Base-by-base conservation (phyloP, 2,329 filamentous ascomycete species). In the Aspergillus sp. region DNA sequence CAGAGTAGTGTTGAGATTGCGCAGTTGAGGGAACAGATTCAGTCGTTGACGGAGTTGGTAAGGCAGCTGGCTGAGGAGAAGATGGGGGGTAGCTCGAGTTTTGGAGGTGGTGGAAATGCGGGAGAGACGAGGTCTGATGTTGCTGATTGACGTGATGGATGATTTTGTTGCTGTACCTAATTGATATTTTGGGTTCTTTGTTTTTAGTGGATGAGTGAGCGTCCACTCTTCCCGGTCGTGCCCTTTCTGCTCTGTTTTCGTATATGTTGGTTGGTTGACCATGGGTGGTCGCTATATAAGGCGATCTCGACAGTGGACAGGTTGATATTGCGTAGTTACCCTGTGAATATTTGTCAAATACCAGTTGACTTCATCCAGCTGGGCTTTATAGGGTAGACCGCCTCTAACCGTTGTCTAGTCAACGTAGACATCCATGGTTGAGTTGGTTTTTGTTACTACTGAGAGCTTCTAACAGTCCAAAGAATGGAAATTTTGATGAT, bases 1-100 rank as follows among this genome's bases (percentile, higher is more conserved):
- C 84, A 83, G 11, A 86, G 89, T 1, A 85, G 91, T n/a, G 61
- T 89, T 22, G 91, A 96, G 62, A 66, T 80, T 17, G 68, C 71
- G 26, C 68, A 77, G 57, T 62, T 80, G 57, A 76, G 70, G 62
- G 67, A 74, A 47, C 72, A 80, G 61, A 80, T 95, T 26, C 80
- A 87, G 30, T 84, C 83, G 68, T 80, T 89, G 48, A 85, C 89
- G 71, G 69, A 71, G 54, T 80, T 91, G 52, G 81, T 92, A 24
- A 85, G 83, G 70, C 80, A 81, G 7, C 81, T 92, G 76, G 62
- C 54, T 1, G 66, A 71, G 49, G 65, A 69, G 39, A 68, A 58
- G 52, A 50, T 44, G 24, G 48, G 32, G 6, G 41, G 20, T n/a
- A 58, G 56, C 12, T 43, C 43, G 13, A 45, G 43, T 11, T 15